A percentile compares a stretch with the other conserved stretches of the same genome.
These are phyloP conservation scores for Graphilbum sp. DNA, from an alignment of 2,329 filamentous ascomycete genomes.

Conservation along the genomic window DNA sequence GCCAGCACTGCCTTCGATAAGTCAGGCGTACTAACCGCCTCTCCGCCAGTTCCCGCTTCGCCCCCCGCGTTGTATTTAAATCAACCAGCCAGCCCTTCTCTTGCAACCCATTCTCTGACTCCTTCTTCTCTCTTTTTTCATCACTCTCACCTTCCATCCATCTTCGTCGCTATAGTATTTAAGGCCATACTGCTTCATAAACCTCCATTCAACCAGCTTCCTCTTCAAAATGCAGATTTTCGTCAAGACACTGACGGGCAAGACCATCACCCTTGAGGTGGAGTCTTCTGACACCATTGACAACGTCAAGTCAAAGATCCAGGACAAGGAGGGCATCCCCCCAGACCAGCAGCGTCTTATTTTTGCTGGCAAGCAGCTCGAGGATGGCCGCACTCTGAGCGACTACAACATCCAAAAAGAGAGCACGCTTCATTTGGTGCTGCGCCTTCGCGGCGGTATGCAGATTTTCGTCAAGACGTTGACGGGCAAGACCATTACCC, in stretches of 20 bases:
- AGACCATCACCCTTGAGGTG: slow-evolving; percentile 72
- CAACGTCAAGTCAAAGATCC: slow-evolving; percentile 80
- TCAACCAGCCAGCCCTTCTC: too few species aligned
- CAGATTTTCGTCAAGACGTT: slow-evolving; percentile 70
- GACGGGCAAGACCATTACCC: slow-evolving; percentile 87
- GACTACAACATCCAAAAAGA: slow-evolving; percentile 72
- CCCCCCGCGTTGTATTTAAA: too few species aligned
- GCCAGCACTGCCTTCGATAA: too few species aligned
- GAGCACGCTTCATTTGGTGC: slow-evolving; percentile 58
- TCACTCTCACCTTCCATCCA: not conserved
- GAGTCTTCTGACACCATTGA: slow-evolving; percentile 86
- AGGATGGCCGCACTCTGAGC: slow-evolving; percentile 46
- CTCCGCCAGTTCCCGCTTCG: too few species aligned
- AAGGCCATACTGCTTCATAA: not conserved
- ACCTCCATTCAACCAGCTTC: not conserved
- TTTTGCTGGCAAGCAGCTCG: slow-evolving; percentile 45
- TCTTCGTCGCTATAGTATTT: not conserved
- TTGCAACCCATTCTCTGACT: too few species aligned
- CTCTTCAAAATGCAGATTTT: slow-evolving; percentile 75
- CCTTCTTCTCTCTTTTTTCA: not conserved
- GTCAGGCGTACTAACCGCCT: too few species aligned
- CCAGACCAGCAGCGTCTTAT: slow-evolving; percentile 86
- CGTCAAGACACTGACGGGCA: slow-evolving; percentile 91
- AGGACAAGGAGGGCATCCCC: slow-evolving; percentile 81
- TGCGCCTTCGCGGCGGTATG: slow-evolving; percentile 52